phyloP scores from a whole-genome alignment of 75 land plant genomes.

The Larix kaempferi region DNA sequence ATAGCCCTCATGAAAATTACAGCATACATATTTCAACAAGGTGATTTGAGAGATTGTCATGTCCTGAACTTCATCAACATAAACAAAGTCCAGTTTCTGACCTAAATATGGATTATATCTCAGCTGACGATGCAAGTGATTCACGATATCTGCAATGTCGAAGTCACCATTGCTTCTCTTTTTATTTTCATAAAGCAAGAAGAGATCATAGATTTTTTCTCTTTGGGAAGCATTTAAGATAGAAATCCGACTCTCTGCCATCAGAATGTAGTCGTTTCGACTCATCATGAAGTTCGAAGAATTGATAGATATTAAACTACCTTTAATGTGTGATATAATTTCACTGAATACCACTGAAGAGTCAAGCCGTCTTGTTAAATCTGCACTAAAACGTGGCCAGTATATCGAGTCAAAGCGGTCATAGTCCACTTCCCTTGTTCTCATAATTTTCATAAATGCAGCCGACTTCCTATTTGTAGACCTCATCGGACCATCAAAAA shows the following conservation, averaged over 20 bases:
- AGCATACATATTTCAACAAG: constrained; percentile 54
- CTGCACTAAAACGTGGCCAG: constrained; percentile 60
- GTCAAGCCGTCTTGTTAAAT: constrained; percentile 47
- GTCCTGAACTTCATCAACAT: constrained; percentile 82
- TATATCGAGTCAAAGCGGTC: constrained; percentile 42
- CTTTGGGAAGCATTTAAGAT: constrained; percentile 28
- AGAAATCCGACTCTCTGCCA: constrained; percentile 37
- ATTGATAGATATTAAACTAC: constrained; percentile 21
- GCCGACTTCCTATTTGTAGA: constrained; percentile 14
- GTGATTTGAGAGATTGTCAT: constrained; percentile 62
- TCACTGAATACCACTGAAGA: constrained; percentile 50
- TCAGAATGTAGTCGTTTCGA: constrained; percentile 27
- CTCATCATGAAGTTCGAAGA: constrained; percentile 20
- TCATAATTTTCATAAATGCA: constrained; percentile 20
- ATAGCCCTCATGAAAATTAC: constrained; percentile 51
- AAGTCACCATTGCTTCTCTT: constrained; percentile 39
- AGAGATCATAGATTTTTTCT: constrained; percentile 56
- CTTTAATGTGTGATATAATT: constrained; percentile 69
- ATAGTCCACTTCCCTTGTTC: constrained; percentile 46
- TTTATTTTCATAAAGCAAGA: constrained; percentile 55
- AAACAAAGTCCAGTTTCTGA: constrained; percentile 51
- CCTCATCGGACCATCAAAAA: constrained; percentile 5
- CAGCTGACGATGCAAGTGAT: constrained; percentile 47
- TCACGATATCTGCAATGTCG: constrained; percentile 66
- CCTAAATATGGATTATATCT: constrained; percentile 22